phyloP scores from a whole-genome alignment of 192 early-diverging fungal genomes.

The Coemansia sp. region DNA sequence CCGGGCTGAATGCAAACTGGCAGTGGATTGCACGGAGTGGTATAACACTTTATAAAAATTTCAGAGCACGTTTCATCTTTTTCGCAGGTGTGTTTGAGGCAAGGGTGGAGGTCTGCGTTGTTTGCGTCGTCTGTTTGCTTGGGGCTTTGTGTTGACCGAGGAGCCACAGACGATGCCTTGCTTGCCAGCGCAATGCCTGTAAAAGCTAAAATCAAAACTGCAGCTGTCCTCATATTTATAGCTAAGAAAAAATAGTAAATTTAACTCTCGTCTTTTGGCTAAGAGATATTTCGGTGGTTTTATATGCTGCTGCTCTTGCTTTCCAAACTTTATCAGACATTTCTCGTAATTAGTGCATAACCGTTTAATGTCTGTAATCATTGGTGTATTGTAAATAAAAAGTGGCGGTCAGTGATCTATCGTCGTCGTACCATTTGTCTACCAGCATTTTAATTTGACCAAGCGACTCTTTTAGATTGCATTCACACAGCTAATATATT shows the following conservation, averaged over 20 bases:
- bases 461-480: too few species aligned
- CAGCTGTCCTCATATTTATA: neutral
- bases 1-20: slow-evolving; percentile 16
- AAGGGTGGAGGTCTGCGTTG: slow-evolving; percentile 15
- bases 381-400: too few species aligned
- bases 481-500: too few species aligned
- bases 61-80: slow-evolving; percentile 24
- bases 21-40: slow-evolving; percentile 31
- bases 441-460: too few species aligned
- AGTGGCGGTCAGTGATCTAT: too few species aligned
- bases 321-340: too few species aligned
- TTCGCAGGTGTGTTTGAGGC: slow-evolving; percentile 10
- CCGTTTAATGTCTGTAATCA: too few species aligned
- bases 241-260: neutral
- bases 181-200: neutral
- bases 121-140: neutral
- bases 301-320: too few species aligned
- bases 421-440: too few species aligned
- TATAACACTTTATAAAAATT: slow-evolving; percentile 22
- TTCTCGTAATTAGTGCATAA: too few species aligned
- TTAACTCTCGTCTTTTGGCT: too few species aligned
- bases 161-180: neutral
- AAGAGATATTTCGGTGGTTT: too few species aligned
- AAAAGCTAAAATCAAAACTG: neutral
- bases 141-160: neutral